Percentiles rank a stretch among this genome's conserved stretches.
Evolutionary conservation across 768 basidiomycete species (phyloP).

Genomic region (Leccinum broughii): DNA sequence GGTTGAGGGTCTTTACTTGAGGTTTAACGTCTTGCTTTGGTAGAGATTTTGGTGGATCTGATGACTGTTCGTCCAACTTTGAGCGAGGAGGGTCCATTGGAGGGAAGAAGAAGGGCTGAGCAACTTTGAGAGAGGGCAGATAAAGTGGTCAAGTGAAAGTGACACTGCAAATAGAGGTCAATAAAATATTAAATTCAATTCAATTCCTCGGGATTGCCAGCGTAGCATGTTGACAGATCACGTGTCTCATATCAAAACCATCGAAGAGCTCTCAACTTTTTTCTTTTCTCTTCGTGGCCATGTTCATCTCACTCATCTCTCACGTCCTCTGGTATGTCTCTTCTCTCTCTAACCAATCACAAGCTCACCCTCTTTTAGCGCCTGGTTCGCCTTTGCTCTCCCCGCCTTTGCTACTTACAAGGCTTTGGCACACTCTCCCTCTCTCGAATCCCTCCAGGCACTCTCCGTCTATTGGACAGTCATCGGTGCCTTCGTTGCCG

Average conservation of each 20-base stretch:
- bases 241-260: not conserved
- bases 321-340: slow-evolving; percentile 47
- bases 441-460: slow-evolving; percentile 53
- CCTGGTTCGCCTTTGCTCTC: slow-evolving; percentile 70
- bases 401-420: slow-evolving; percentile 70
- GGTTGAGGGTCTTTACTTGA: slow-evolving; percentile 75
- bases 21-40: slow-evolving; percentile 72
- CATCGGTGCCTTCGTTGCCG: slow-evolving; percentile 56
- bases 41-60: slow-evolving; percentile 33
- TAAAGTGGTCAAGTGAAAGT: not conserved
- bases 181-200: slow-evolving; percentile 9
- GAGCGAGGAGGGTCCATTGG: slow-evolving; percentile 21
- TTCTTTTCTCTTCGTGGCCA: not conserved
- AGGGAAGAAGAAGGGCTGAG: not conserved
- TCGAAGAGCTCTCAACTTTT: not conserved
- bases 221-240: not conserved
- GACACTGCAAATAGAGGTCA: slow-evolving; percentile 10
- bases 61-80: slow-evolving; percentile 55
- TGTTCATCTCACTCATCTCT: slow-evolving; percentile 49
- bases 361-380: slow-evolving; percentile 36
- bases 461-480: slow-evolving; percentile 68
- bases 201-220: not conserved
- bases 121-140: slow-evolving; percentile 43
- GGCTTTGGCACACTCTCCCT: slow-evolving; percentile 53
- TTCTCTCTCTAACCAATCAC: too few relatives aligned